phyloP scores from a whole-genome alignment of 441 rosid species.

The Biscutella auriculata region DNA sequence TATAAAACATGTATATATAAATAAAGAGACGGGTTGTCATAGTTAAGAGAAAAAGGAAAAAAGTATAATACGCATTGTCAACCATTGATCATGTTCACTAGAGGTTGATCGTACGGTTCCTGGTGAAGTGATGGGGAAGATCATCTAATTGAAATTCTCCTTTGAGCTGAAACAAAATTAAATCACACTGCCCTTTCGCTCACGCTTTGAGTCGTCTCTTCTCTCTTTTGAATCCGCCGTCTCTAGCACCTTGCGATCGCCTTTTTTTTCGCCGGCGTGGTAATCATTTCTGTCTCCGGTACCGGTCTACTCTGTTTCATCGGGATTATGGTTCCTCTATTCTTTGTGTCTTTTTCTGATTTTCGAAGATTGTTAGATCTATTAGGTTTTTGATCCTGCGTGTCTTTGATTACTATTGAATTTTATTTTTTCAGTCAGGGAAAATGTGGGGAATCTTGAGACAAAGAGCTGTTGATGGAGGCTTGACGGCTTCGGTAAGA shows the following conservation, averaged over 20 bases:
- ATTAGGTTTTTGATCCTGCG: not conserved
- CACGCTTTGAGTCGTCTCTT: conserved; percentile 18
- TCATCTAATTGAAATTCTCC: not conserved
- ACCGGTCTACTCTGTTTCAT: not conserved
- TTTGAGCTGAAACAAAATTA: not conserved
- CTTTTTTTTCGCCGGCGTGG: conserved; percentile 10
- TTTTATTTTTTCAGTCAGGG: not conserved
- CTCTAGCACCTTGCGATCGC: not conserved
- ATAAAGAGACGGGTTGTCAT: too few species aligned
- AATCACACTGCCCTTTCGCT: conserved; percentile 19
- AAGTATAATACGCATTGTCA: conserved; percentile 4
- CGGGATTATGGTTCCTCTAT: not conserved
- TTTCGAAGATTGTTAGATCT: conserved; percentile 14
- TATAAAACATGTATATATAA: too few species aligned
- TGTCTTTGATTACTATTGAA: too few species aligned
- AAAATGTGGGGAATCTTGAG: conserved; percentile 27
- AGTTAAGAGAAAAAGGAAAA: too few species aligned
- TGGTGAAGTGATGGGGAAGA: not conserved
- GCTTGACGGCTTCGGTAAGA: conserved; percentile 25
- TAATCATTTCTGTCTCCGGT: not conserved
- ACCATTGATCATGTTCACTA: conserved; percentile 5
- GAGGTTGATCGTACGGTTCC: conserved; percentile 13
- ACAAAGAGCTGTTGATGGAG: conserved; percentile 25
- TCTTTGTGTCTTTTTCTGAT: not conserved
- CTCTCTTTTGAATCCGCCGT: conserved; percentile 1